These are phyloP conservation scores for Perkinsus chesapeaki DNA, from an alignment of 169 alveolate species.

Conservation along the genomic window DNA sequence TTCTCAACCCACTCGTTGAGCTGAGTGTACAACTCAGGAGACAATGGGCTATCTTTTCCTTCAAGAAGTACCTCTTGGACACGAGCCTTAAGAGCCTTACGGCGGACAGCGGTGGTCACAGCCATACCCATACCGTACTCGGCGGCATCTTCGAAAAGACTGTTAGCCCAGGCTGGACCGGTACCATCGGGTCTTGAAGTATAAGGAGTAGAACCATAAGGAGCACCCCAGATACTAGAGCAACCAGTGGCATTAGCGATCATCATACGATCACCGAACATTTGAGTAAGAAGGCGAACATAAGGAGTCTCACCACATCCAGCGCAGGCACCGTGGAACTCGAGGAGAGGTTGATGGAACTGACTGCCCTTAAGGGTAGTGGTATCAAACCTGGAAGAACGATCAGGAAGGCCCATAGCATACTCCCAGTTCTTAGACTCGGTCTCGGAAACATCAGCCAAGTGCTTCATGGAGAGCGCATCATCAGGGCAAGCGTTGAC, in stretches of 20 bases:
- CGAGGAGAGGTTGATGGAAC: slow-evolving; percentile 47
- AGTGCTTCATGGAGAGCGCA: slow-evolving; percentile 36
- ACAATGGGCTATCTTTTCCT: background rate
- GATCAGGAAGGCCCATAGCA: slow-evolving; percentile 36
- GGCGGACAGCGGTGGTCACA: slow-evolving; percentile 17
- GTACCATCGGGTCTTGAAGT: background rate
- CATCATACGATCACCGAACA: slow-evolving; percentile 45
- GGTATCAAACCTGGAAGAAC: slow-evolving; percentile 38
- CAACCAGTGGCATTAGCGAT: slow-evolving; percentile 60
- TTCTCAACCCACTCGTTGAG: slow-evolving; percentile 17
- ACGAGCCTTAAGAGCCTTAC: background rate
- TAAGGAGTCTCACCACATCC: slow-evolving; percentile 63
- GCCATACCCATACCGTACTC: slow-evolving; percentile 56
- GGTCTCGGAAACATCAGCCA: slow-evolving; percentile 15
- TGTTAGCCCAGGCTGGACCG: slow-evolving; percentile 60
- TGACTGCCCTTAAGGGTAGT: slow-evolving; percentile 48
- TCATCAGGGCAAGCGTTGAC: slow-evolving; percentile 54
- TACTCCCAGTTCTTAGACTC: slow-evolving; percentile 42
- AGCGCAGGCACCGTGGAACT: slow-evolving; percentile 57
- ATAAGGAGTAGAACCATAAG: slow-evolving; percentile 48
- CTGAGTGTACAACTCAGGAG: slow-evolving; percentile 11
- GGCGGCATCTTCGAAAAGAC: slow-evolving; percentile 56
- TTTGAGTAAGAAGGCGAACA: slow-evolving; percentile 49
- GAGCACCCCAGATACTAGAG: slow-evolving; percentile 55
- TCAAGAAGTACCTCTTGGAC: slow-evolving; percentile 8